Evolutionary conservation across 2,329 filamentous ascomycete species (phyloP), one percentile per base, ranked within the genome.

Genomic region (Phaeoacremonium minimum): DNA sequence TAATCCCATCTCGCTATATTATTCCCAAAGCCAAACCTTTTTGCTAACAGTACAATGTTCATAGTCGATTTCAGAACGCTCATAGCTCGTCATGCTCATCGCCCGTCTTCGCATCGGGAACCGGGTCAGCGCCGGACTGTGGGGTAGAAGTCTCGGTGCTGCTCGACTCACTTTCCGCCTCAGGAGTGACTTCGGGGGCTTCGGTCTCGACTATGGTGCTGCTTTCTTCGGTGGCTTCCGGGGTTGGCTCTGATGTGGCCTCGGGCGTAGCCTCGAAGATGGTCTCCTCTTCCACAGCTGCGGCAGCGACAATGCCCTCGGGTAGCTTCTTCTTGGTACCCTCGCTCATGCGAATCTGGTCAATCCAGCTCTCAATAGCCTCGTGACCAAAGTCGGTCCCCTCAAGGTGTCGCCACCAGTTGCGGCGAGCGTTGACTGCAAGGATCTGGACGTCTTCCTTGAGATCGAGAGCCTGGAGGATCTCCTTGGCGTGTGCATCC

Each of bases 321-420:
- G 86, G 85, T 29, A 93, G 58, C 64, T 82, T 86, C 51, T 80
- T 73, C 71, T 91, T 96, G 41, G 75, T 66, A 3, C 87, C 85
- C 55, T 97, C 91, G 35, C 90, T 87, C 71, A 98, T 75, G 26
- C 88, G 82, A 44, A 97, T 88, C n/a, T 78, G 74, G 53, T 98
- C 93, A 41, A 98, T 78, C 88, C 91, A 98, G 43, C 69, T 67
- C 64, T 95, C 87, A 18, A 98, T 67, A 17, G 73, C 75, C 36
- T 75, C 68, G 16, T 71, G 55, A 37, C 75, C 77, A 30, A 80
- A 80, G 30, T 75, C 66, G 4, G 31, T 52, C 6, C 74, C 78
- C 32, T 77, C 65, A 57, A 87, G 93, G 40, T 75, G 77, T 51
- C 85, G 83, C 77, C 83, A 94, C 93, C 93, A 98, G 29, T 77